These are phyloP conservation scores for Ceratocystis eucalypticola DNA, from an alignment of 2,329 filamentous ascomycete species.

Conservation along the genomic window DNA sequence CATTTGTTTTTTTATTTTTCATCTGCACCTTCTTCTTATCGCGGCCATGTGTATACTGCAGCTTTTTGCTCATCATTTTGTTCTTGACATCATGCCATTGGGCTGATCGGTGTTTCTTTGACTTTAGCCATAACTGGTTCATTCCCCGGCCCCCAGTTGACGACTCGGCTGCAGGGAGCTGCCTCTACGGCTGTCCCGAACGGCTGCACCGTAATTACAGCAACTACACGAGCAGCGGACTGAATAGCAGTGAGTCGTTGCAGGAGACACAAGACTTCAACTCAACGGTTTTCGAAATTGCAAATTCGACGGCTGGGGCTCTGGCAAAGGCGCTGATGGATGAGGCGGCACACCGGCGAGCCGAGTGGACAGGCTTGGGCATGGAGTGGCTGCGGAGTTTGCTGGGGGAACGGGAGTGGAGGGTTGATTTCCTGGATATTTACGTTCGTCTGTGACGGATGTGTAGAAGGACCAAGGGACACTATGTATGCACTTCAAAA, in stretches of 20 bases:
- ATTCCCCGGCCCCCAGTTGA: slow-evolving; percentile 46
- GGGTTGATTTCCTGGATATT: slow-evolving; percentile 80
- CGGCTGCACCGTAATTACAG: slow-evolving; percentile 19
- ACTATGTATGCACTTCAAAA: background rate
- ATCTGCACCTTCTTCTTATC: slow-evolving; percentile 92
- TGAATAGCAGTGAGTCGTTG: background rate
- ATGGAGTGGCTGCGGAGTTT: slow-evolving; percentile 77
- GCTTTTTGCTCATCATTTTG: slow-evolving; percentile 83
- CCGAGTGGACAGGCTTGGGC: slow-evolving; percentile 63
- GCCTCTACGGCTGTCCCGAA: slow-evolving; percentile 15
- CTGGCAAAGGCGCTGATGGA: slow-evolving; percentile 55
- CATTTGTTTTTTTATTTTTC: slow-evolving; percentile 81
- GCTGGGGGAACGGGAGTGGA: slow-evolving; percentile 73
- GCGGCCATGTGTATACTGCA: slow-evolving; percentile 95
- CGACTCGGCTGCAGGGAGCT: slow-evolving; percentile 17
- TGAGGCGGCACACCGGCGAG: slow-evolving; percentile 39
- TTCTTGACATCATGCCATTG: slow-evolving; percentile 85
- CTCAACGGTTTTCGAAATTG: slow-evolving; percentile 37
- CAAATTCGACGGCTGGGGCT: slow-evolving; percentile 57
- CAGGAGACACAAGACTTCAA: slow-evolving; percentile 31
- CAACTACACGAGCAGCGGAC: slow-evolving; percentile 20
- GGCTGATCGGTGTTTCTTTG: slow-evolving; percentile 84
- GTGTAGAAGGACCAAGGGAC: background rate
- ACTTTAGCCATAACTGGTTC: slow-evolving; percentile 87
- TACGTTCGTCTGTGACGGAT: slow-evolving; percentile 54